Conservation (phyloP, 305 asterid genomes). For the Solanum aculeatissimum region DNA sequence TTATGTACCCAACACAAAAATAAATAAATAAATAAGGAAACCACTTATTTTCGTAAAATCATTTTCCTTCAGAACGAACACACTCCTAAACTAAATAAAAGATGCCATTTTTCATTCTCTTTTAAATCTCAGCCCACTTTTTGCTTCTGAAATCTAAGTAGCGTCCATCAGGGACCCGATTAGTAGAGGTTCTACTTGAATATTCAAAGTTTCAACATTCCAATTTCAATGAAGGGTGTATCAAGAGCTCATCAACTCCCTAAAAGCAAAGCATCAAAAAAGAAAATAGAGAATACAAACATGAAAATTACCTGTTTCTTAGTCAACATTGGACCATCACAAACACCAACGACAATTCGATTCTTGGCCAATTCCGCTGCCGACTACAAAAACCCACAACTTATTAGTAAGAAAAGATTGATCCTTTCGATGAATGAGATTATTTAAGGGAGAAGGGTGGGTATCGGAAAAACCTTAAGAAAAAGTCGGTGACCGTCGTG, state of each 20-base stretch:
- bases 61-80: too few relatives aligned
- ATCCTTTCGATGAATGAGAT: not conserved
- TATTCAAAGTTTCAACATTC: not conserved
- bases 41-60: too few relatives aligned
- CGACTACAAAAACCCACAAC: slow-evolving; percentile 25
- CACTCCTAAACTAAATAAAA: not conserved
- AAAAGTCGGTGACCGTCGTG: slow-evolving; percentile 95
- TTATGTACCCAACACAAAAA: too few relatives aligned
- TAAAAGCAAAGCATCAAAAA: not conserved
- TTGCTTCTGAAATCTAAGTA: not conserved
- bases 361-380: slow-evolving; percentile 63
- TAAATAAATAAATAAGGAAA: too few relatives aligned
- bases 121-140: not conserved
- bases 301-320: slow-evolving; percentile 44
- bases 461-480: slow-evolving; percentile 39
- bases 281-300: not conserved
- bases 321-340: slow-evolving; percentile 81
- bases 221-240: not conserved
- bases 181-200: not conserved
- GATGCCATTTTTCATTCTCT: not conserved
- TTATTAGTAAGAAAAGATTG: not conserved
- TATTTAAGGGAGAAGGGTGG: not conserved
- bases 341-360: slow-evolving; percentile 77
- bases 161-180: not conserved
- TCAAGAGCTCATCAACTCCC: not conserved